These are phyloP conservation scores for Candida loeiensis DNA, from an alignment of 805 yeast genomes.

Conservation along the genomic window DNA sequence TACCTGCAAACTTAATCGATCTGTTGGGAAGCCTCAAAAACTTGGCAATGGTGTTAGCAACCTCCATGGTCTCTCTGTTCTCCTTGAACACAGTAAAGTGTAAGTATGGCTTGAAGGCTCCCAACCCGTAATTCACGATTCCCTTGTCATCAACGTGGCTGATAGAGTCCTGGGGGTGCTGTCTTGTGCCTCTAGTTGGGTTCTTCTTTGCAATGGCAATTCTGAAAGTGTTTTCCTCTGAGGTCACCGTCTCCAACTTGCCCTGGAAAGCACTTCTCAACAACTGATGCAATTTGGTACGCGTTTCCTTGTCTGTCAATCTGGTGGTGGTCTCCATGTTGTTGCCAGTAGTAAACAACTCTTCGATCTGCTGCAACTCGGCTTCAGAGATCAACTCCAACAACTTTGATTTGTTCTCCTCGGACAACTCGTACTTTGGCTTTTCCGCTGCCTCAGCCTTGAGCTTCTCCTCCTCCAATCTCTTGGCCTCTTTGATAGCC, in stretches of 20 bases:
- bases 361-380: constrained; percentile 54
- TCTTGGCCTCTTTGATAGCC: constrained; percentile 22
- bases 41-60: constrained; percentile 69
- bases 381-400: constrained; percentile 55
- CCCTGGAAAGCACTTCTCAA: constrained; percentile 71
- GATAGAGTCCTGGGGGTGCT: constrained; percentile 33
- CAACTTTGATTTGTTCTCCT: constrained; percentile 47
- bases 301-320: constrained; percentile 63
- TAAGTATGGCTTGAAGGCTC: constrained; percentile 63
- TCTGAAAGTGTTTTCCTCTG: constrained; percentile 60
- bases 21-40: constrained; percentile 73
- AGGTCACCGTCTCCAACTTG: constrained; percentile 75
- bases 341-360: constrained; percentile 51
- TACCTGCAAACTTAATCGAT: constrained; percentile 80
- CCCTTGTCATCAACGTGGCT: constrained; percentile 47
- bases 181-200: constrained; percentile 29
- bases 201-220: constrained; percentile 50
- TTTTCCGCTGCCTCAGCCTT: constrained; percentile 18
- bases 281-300: constrained; percentile 77
- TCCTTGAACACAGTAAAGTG: constrained; percentile 86
- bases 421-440: constrained; percentile 41
- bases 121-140: constrained; percentile 67
- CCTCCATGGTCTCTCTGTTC: constrained; percentile 97
- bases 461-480: constrained; percentile 13
- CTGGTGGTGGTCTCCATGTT: constrained; percentile 54